Base-by-base conservation (phyloP, 306 rosid genomes). In the Glycine tomentella region DNA sequence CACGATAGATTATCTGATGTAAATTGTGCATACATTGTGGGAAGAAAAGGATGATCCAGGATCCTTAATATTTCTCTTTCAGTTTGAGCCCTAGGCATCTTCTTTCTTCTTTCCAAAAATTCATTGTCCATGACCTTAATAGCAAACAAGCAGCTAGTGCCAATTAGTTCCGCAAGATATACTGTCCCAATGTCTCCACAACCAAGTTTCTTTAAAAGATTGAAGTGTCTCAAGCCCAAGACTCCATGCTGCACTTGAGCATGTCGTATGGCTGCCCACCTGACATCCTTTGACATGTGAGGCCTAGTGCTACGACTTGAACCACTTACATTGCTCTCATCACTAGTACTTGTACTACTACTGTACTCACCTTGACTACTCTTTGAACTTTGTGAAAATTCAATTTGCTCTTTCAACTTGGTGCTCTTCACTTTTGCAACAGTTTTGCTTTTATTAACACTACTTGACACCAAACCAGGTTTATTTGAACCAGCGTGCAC, bases 101-200 rank as follows among this genome's bases (percentile, higher is more conserved):
- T 95, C 92, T 95, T 91, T 88, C 97, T 88, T 86, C 91, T 88
- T 31, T 95, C 96, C 85, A 95, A 83, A 84, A 91, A 95, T 62
- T 93, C 99, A 12, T 89, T 95, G 88, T 95, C 99, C 99, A 95
- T 95, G 64, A 95, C 99, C 90, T 95, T 95, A 71, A 95, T 93
- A 64, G 99, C 99, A 84, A 95, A 93, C 76, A 85, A 89, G 86
- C 96, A 95, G 75, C 90, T 84, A 46, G 97, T 88, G 78, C 92
- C 94, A 77, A 82, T 88, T 64, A 95, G 87, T 80, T 93, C 94
- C 5, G 99, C 97, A 78, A 93, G 99, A 90, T 95, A 95, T 50
- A 95, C 99, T 16, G 96, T 91, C 49, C 99, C 99, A 63, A 95
- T 95, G 87, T 95, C 99, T 62, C 99, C 99, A 75, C 98, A 93